phyloP scores from a whole-genome alignment of 805 yeast species.

The Candida multigemmis region DNA sequence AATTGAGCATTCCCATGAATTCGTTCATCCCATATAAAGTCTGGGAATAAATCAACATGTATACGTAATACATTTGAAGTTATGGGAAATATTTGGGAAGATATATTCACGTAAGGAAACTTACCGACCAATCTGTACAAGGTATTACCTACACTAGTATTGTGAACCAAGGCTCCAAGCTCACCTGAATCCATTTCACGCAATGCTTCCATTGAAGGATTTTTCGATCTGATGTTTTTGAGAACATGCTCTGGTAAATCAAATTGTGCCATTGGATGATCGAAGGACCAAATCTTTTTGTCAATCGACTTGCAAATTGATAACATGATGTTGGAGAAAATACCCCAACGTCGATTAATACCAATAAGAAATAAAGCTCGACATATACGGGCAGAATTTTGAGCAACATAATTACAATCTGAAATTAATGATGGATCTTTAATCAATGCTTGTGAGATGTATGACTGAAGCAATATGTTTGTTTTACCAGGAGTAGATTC shows the following conservation, averaged over 20 bases:
- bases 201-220: conserved; percentile 61
- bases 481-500: conserved; percentile 82
- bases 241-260: conserved; percentile 63
- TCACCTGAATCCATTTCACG: conserved; percentile 69
- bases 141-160: conserved; percentile 59
- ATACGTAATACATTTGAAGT: conserved; percentile 81
- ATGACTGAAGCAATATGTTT: conserved; percentile 80
- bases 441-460: conserved; percentile 64
- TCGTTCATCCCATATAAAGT: conserved; percentile 78
- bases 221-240: conserved; percentile 52
- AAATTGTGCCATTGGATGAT: conserved; percentile 86
- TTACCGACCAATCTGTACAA: conserved; percentile 52
- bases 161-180: conserved; percentile 85
- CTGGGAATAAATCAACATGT: conserved; percentile 60
- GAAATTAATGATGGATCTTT: conserved; percentile 77
- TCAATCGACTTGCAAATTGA: conserved; percentile 84
- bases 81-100: conserved; percentile 81
- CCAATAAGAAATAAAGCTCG: conserved; percentile 86
- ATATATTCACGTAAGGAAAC: conserved; percentile 70
- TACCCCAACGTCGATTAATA: conserved; percentile 86
- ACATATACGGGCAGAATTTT: conserved; percentile 87
- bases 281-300: conserved; percentile 77
- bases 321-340: conserved; percentile 62
- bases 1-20: conserved; percentile 77
- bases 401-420: conserved; percentile 90